phyloP scores from a whole-genome alignment of 2,329 filamentous ascomycete genomes.

The Raffaelea deltoideospora region DNA sequence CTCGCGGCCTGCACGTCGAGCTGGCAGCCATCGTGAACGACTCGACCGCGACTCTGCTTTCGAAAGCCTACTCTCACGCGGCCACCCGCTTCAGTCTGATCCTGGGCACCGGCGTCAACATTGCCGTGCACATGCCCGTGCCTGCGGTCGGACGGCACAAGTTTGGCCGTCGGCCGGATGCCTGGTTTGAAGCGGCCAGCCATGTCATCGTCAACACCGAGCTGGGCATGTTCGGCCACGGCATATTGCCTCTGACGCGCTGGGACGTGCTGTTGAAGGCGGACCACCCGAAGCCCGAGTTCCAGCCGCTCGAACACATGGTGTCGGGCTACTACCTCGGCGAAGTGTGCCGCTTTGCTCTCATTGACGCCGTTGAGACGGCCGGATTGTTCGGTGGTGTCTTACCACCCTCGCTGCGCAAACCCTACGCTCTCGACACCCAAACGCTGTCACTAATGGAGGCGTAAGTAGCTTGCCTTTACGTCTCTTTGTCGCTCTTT shows the following conservation, averaged over 20 bases:
- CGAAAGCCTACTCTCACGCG: conserved; percentile 43
- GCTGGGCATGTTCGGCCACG: conserved; percentile 49
- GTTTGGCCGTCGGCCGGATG: conserved; percentile 37
- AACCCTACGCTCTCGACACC: conserved; percentile 43
- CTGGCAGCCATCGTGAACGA: conserved; percentile 52
- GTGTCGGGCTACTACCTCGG: conserved; percentile 53
- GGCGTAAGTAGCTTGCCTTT: conserved; percentile 27
- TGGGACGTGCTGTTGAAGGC: conserved; percentile 43
- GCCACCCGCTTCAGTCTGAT: conserved; percentile 50
- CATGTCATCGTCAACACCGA: conserved; percentile 55
- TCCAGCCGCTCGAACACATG: conserved; percentile 47
- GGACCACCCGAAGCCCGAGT: conserved; percentile 38
- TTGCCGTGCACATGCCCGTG: conserved; percentile 48
- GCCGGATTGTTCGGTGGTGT: conserved; percentile 40
- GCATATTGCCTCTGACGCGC: conserved; percentile 41
- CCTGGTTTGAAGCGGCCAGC: conserved; percentile 41
- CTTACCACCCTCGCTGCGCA: conserved; percentile 35
- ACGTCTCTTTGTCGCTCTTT: background rate
- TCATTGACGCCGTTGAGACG: conserved; percentile 42
- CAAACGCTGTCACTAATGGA: conserved; percentile 44
- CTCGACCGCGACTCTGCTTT: conserved; percentile 49
- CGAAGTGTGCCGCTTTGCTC: conserved; percentile 43
- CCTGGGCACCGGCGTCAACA: conserved; percentile 52
- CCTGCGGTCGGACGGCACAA: conserved; percentile 37
- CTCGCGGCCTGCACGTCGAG: conserved; percentile 35